phyloP scores from a whole-genome alignment of 164 flowering plant species.

The Magnolia sinica region DNA sequence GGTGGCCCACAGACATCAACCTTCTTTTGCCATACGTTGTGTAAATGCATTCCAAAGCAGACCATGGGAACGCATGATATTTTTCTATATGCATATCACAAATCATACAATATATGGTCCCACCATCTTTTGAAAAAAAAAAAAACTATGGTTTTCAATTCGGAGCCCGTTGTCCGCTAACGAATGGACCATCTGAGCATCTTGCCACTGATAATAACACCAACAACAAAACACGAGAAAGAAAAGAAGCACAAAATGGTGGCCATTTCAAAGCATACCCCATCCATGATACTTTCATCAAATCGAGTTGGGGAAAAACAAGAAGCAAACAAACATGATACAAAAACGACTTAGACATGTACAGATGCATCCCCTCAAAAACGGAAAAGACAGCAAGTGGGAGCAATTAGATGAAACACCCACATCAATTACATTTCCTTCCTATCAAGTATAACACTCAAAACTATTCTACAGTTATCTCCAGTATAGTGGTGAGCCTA shows the following conservation, averaged over 20 bases:
- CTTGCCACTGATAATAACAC: too few relatives aligned
- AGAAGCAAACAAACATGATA: too few relatives aligned
- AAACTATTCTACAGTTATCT: constrained; percentile 74
- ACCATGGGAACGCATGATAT: too few relatives aligned
- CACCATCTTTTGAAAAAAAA: too few relatives aligned
- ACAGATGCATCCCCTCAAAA: neutral
- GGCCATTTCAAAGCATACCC: neutral
- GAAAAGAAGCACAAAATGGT: neutral
- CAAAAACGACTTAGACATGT: neutral
- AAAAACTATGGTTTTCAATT: too few relatives aligned
- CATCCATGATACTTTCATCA: neutral
- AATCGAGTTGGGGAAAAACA: neutral
- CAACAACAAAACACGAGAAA: neutral
- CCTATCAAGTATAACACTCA: neutral
- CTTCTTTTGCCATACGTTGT: too few relatives aligned
- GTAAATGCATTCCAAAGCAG: too few relatives aligned
- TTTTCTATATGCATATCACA: too few relatives aligned
- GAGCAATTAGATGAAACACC: neutral
- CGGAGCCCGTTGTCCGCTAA: too few relatives aligned
- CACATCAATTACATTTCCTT: neutral
- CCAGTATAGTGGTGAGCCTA: constrained; percentile 79
- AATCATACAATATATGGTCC: too few relatives aligned
- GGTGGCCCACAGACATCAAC: too few relatives aligned
- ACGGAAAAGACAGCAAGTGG: neutral
- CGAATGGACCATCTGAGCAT: too few relatives aligned